Conservation (phyloP, 352 stramenopile species). For the Pelagophyceae sp. region DNA sequence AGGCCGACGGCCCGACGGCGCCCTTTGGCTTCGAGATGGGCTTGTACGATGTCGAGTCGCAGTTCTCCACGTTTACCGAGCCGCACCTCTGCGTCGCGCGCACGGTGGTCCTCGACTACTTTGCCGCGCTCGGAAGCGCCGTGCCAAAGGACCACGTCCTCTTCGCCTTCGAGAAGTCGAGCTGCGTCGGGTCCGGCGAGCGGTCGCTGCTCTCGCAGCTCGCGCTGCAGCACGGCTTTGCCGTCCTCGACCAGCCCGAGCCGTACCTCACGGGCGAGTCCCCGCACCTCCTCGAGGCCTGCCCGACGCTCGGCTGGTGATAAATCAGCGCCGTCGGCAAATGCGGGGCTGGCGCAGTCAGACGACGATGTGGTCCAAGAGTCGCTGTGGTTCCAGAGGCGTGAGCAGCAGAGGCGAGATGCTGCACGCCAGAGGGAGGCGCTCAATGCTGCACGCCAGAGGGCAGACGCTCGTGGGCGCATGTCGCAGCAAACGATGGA, state of each 20-base stretch:
- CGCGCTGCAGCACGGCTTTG: constrained; percentile 36
- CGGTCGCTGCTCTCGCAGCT: constrained; percentile 43
- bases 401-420: too few species aligned
- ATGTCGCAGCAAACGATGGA: too few species aligned
- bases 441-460: too few species aligned
- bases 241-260: constrained; percentile 31
- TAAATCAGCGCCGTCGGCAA: too few species aligned
- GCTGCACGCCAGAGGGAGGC: too few species aligned
- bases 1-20: constrained; percentile 64
- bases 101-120: constrained; percentile 73
- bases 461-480: too few species aligned
- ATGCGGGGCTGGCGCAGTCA: too few species aligned
- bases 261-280: constrained; percentile 55
- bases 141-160: constrained; percentile 41
- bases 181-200: constrained; percentile 38
- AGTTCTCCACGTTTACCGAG: constrained; percentile 52
- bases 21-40: constrained; percentile 73
- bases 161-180: constrained; percentile 44
- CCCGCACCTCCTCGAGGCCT: constrained; percentile 64
- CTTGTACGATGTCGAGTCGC: constrained; percentile 49
- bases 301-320: constrained; percentile 76
- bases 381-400: too few species aligned
- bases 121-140: constrained; percentile 40
- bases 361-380: too few species aligned
- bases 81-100: constrained; percentile 53